Conservation (phyloP, 2,329 filamentous ascomycete species). For the Phialophora verrucosa region DNA sequence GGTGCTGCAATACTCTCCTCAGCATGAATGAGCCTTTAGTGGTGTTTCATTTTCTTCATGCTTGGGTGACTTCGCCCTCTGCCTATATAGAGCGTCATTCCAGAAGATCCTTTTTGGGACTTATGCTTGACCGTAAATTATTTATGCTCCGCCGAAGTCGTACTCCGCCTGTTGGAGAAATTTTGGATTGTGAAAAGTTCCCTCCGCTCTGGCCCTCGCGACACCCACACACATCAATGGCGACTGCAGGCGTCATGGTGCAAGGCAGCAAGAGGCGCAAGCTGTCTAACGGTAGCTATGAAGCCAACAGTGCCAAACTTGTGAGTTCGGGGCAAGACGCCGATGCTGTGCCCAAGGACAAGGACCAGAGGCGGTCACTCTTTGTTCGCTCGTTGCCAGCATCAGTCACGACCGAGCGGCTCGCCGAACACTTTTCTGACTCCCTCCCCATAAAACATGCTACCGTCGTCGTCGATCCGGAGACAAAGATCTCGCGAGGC, state of each 20-base stretch:
- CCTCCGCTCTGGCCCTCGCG: conserved; percentile 1
- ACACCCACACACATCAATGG: not conserved
- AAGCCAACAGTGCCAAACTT: conserved; percentile 45
- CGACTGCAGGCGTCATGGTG: conserved; percentile 39
- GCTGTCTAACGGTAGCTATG: conserved; percentile 41
- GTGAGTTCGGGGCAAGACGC: conserved; percentile 38
- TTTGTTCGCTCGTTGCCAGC: conserved; percentile 88
- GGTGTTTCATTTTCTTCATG: no score
- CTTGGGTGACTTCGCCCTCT: no score
- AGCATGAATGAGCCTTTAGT: no score
- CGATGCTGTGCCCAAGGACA: conserved; percentile 35
- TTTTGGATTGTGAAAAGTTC: conserved; percentile 1
- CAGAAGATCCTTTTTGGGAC: not conserved
- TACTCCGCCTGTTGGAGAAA: not conserved
- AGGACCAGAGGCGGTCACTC: conserved; percentile 66
- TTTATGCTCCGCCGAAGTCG: not conserved
- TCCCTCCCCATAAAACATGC: conserved; percentile 95
- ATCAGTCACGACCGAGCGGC: conserved; percentile 76
- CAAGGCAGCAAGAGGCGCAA: conserved; percentile 48
- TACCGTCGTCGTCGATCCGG: conserved; percentile 83
- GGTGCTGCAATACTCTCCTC: no score
- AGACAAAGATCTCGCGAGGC: conserved; percentile 85
- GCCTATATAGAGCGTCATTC: no score
- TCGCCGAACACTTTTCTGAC: conserved; percentile 91
- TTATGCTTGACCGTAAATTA: not conserved